These are phyloP conservation scores for Candida stauntonica DNA, from an alignment of 805 yeast species.

Conservation along the genomic window DNA sequence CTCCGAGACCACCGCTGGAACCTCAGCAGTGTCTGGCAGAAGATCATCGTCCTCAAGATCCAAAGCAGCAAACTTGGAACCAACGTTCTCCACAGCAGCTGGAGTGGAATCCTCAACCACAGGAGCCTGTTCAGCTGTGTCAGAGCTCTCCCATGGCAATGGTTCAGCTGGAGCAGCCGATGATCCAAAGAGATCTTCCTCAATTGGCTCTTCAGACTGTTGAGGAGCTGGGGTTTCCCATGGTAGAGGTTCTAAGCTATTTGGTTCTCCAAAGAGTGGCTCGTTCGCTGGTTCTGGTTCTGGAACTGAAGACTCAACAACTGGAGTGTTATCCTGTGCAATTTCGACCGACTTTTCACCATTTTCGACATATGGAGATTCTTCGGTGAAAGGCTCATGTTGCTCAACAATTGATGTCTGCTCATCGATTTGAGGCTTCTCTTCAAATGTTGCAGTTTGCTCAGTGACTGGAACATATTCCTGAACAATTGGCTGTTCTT, in stretches of 20 bases:
- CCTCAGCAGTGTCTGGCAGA: conserved; percentile 9
- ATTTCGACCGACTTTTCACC: too few relatives aligned
- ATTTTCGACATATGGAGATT: too few relatives aligned
- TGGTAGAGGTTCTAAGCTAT: background rate
- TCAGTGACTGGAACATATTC: background rate
- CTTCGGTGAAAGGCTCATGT: too few relatives aligned
- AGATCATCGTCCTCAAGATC: conserved; percentile 18
- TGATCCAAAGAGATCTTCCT: too few relatives aligned
- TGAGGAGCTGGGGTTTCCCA: too few relatives aligned
- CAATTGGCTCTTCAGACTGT: too few relatives aligned
- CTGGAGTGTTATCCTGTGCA: too few relatives aligned
- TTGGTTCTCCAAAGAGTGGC: background rate
- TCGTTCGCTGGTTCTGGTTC: background rate
- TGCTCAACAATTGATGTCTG: background rate
- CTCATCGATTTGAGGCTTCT: background rate
- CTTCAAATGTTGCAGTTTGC: background rate
- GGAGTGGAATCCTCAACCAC: background rate
- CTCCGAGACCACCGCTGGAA: too few relatives aligned
- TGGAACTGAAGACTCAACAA: too few relatives aligned
- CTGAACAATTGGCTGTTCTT: background rate
- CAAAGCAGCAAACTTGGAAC: conserved; percentile 3
- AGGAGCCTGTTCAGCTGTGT: background rate
- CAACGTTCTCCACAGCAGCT: background rate
- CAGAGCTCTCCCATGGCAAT: too few relatives aligned
- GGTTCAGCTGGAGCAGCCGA: too few relatives aligned